Percentiles rank a stretch among this genome's conserved stretches.
Conservation (phyloP, 129 eudicot genomes). For the Smallanthus sonchifolius region DNA sequence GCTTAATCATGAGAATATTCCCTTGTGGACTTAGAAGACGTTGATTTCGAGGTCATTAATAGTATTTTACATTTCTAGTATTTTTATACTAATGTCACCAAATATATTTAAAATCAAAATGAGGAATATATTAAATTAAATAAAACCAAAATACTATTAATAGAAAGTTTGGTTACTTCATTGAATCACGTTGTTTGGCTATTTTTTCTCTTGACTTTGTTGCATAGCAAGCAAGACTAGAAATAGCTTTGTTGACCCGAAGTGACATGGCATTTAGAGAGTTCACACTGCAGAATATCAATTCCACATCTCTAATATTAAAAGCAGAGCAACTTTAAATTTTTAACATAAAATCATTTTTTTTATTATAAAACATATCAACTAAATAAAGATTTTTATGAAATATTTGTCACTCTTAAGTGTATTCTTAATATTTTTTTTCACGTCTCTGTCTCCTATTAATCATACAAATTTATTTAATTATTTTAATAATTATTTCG, state of each 20-base stretch:
- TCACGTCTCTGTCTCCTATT: too few species aligned
- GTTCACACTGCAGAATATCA: not conserved
- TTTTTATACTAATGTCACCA: not conserved
- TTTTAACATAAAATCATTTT: too few species aligned
- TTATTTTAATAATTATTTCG: too few species aligned
- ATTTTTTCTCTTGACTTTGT: not conserved
- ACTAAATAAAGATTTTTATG: too few species aligned
- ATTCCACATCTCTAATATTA: not conserved
- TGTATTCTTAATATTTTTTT: too few species aligned
- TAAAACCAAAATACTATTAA: not conserved
- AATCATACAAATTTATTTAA: too few species aligned
- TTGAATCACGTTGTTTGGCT: slow-evolving; percentile 9
- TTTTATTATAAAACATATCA: too few species aligned
- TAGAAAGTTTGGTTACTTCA: not conserved
- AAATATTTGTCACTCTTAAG: too few species aligned
- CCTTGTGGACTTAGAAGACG: too few species aligned
- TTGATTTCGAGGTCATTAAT: not conserved
- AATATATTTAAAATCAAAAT: not conserved
- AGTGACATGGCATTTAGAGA: not conserved
- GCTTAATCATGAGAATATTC: too few species aligned
- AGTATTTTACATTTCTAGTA: not conserved
- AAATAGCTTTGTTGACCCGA: not conserved
- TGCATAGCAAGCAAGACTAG: not conserved
- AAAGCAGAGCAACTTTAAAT: too few species aligned
- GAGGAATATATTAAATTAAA: not conserved